phyloP scores from a whole-genome alignment of 2,329 filamentous ascomycete species.

The Polychaeton citri region DNA sequence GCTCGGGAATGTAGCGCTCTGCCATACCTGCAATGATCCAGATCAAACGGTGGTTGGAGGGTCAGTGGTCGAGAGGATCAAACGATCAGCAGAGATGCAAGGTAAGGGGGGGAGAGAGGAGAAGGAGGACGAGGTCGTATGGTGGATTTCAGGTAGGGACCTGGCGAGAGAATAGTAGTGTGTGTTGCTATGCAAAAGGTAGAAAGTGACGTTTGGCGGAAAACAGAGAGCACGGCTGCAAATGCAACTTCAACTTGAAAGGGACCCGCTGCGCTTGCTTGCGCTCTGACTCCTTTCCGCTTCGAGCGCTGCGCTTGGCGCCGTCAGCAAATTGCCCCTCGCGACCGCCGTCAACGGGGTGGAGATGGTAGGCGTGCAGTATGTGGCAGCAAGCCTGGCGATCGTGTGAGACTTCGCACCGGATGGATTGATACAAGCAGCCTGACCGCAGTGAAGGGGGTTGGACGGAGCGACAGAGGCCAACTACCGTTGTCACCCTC shows the following conservation, averaged over 20 bases:
- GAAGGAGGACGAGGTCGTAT: not conserved
- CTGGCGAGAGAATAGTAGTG: conserved; percentile 2
- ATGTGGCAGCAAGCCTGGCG: no score
- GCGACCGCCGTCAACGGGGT: not conserved
- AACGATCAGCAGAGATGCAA: not conserved
- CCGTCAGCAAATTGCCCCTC: conserved; percentile 1
- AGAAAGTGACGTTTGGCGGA: conserved; percentile 1
- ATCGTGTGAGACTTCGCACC: no score
- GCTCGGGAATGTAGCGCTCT: conserved; percentile 98
- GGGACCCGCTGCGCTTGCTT: not conserved
- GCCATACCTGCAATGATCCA: conserved; percentile 53
- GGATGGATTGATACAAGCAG: no score
- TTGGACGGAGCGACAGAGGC: no score
- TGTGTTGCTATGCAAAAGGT: conserved; percentile 2
- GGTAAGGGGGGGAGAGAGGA: not conserved
- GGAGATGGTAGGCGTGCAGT: no score
- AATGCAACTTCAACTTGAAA: not conserved
- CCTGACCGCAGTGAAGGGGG: no score
- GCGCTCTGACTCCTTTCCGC: not conserved
- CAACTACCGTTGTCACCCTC: no score
- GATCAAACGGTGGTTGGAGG: not conserved
- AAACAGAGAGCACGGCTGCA: conserved; percentile 1
- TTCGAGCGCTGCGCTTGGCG: not conserved
- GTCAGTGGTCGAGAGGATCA: not conserved
- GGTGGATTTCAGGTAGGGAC: not conserved